phyloP scores from a whole-genome alignment of 768 basidiomycete species.

The Kondoa malvinella region DNA sequence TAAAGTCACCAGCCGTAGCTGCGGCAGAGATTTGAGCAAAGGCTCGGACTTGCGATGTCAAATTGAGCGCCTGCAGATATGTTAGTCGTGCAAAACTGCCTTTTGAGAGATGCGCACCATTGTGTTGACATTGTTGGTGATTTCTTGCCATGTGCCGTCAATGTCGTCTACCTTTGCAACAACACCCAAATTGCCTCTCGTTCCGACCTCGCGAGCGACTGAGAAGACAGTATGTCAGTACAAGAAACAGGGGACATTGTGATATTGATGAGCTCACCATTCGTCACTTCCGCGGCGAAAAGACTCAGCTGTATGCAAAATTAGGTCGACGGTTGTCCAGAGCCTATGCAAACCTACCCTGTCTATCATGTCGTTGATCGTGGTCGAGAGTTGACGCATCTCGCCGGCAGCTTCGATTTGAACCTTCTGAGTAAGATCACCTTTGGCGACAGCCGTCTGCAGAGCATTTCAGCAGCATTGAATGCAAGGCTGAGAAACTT shows the following conservation, averaged over 20 bases:
- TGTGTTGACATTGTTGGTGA: conserved; percentile 87
- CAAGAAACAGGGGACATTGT: neutral
- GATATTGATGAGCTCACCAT: neutral
- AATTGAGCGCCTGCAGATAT: conserved; percentile 42
- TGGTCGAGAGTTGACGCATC: conserved; percentile 87
- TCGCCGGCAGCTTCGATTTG: conserved; percentile 83
- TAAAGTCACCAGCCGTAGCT: conserved; percentile 97
- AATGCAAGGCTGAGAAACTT: conserved; percentile 33
- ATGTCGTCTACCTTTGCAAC: conserved; percentile 94
- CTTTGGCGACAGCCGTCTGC: conserved; percentile 83
- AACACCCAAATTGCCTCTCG: conserved; percentile 94
- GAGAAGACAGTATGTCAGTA: conserved; percentile 32
- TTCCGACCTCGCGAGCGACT: conserved; percentile 92
- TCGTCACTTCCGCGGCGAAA: conserved; percentile 63
- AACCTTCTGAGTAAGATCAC: conserved; percentile 86
- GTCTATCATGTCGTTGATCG: conserved; percentile 80
- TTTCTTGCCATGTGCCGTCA: conserved; percentile 96
- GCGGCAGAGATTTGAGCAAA: conserved; percentile 98
- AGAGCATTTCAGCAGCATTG: conserved; percentile 57
- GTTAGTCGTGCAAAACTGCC: conserved; percentile 14
- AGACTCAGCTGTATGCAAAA: neutral
- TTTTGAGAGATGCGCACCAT: conserved; percentile 42
- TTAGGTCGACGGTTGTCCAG: neutral
- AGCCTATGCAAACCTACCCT: conserved; percentile 32
- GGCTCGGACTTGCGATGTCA: conserved; percentile 96